Evolutionary conservation across 139 green algal genomes (phyloP).

Genomic region (Chara braunii): DNA sequence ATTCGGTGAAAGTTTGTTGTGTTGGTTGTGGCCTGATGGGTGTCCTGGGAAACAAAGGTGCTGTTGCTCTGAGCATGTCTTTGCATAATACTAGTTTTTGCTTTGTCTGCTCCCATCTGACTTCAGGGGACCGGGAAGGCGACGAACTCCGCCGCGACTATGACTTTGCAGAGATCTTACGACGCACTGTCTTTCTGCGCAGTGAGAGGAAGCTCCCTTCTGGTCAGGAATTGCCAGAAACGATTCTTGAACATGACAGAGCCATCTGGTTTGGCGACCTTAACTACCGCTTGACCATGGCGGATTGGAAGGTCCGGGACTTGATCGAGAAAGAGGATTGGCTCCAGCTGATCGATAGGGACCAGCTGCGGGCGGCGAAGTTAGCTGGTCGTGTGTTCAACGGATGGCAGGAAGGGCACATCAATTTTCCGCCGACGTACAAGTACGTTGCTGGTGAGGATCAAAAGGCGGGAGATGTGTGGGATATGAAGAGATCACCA

Average conservation of each 20-base stretch:
- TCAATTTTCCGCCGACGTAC: conserved; percentile 87
- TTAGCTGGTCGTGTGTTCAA: conserved; percentile 16
- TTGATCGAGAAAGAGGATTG: conserved; percentile 13
- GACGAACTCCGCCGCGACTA: conserved; percentile 25
- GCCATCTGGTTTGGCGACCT: conserved; percentile 79
- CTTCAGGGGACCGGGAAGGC: conserved; percentile 21
- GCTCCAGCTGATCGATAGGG: too few species aligned
- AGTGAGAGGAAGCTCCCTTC: not conserved
- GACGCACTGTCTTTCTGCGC: conserved; percentile 16
- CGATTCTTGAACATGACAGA: conserved; percentile 28
- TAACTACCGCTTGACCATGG: conserved; percentile 72
- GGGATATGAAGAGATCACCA: conserved; percentile 26
- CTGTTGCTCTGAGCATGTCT: conserved; percentile 17
- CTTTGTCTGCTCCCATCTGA: conserved; percentile 43
- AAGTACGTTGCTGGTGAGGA: conserved; percentile 73
- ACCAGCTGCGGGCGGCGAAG: conserved; percentile 14
- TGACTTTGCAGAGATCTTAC: conserved; percentile 38
- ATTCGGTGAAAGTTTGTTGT: conserved; percentile 51
- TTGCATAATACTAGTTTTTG: conserved; percentile 31
- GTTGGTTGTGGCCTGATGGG: conserved; percentile 63
- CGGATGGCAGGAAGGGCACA: conserved; percentile 62
- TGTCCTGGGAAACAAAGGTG: conserved; percentile 69
- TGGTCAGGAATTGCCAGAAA: conserved; percentile 14
- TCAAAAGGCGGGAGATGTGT: conserved; percentile 46
- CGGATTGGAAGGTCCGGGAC: conserved; percentile 13